Conservation (phyloP, 441 rosid species). For the Corymbia calophylla region DNA sequence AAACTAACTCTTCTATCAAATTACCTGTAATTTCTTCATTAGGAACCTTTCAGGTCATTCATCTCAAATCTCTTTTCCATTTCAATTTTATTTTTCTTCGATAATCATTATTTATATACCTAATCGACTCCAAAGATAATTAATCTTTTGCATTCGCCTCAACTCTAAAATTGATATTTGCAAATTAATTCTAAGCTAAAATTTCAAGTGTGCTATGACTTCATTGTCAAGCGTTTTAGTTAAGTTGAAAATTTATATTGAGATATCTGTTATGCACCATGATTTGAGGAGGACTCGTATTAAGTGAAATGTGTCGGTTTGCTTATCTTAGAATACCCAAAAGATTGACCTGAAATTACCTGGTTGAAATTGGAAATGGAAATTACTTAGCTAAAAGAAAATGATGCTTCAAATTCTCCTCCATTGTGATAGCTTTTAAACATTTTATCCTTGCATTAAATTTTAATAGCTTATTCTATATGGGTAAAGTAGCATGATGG, state of each 20-base stretch:
- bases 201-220: background rate
- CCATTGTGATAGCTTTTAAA: background rate
- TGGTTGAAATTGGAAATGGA: background rate
- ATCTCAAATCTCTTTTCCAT: background rate
- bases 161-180: background rate
- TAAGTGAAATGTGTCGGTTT: background rate
- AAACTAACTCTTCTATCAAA: background rate
- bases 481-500: background rate
- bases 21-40: background rate
- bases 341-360: background rate
- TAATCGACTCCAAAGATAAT: background rate
- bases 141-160: background rate
- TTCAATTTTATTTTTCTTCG: background rate
- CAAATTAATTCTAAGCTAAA: background rate
- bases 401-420: background rate
- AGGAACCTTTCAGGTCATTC: background rate
- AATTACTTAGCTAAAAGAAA: background rate
- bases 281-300: background rate
- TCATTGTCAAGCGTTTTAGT: background rate
- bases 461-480: background rate
- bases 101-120: background rate
- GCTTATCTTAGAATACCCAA: background rate
- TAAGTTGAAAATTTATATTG: background rate
- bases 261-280: background rate
- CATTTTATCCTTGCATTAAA: background rate